Base-by-base conservation (phyloP, 2,329 filamentous ascomycete species). In the Canariomyces notabilis region DNA sequence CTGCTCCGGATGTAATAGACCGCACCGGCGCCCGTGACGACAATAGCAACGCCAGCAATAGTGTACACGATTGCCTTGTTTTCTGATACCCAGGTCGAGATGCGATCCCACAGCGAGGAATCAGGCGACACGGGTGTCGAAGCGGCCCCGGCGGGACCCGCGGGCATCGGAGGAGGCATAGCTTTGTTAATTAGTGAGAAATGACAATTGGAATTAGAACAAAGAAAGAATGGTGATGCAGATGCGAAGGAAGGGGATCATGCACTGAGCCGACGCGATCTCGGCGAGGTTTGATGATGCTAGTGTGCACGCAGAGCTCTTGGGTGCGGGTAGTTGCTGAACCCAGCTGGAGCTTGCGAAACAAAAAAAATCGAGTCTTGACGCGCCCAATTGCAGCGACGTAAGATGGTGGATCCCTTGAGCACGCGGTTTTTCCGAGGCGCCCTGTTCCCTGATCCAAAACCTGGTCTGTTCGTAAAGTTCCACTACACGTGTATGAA, bases 21-120 rank as follows among this genome's bases (percentile, higher is more conserved):
- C 35, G 88, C 87, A 58, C 93, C 91, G 26, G 90, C 91, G 51
- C 87, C 88, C 12, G 89, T 93, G 46, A 95, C 87, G 35, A 96
- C 89, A 38, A 95, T 79, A 44, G 91, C 91, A 50, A 95, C 87
- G 61, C 93, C 93, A 46, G 91, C 93, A 69, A 97, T 88, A 57
- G 93, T 96, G 70, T 96, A 98, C 53, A 95, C 90, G 44, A 91
- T 79, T 38, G 88, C 86, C 74, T 96, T 97, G 73, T 98, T 90
- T 66, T 97, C 91, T 2, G 89, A 87, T 12, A 87, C 89, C 91
- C 93, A 98, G 63, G 75, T 83, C 56, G 89, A 85, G 69, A 96
- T 74, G 61, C 90, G 85, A 67, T 95, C 88, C 89, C 89, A 95
- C 46, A 93, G 71, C 37, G 87, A 85, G 49, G 83, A 79, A 51